Evolutionary conservation across 352 stramenopile genomes (phyloP).

Genomic region (Phytophthora aleatoria): DNA sequence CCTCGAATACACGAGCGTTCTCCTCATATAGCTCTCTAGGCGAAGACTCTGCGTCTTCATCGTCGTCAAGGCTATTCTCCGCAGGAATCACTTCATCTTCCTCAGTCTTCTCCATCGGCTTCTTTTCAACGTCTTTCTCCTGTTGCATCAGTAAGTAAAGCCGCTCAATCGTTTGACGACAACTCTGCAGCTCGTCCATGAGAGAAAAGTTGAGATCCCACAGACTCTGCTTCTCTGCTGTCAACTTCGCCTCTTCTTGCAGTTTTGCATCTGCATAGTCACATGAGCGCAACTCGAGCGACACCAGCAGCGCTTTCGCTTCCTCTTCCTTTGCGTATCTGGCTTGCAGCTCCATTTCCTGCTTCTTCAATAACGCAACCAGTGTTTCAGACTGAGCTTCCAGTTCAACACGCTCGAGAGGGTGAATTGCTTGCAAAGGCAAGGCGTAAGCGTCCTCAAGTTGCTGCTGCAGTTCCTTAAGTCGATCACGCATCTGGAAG

Average conservation of each 20-base stretch:
- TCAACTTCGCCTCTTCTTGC: conserved; percentile 59
- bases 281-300: conserved; percentile 51
- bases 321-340: conserved; percentile 43
- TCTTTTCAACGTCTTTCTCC: not conserved
- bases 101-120: not conserved
- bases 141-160: conserved; percentile 43
- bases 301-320: conserved; percentile 47
- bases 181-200: conserved; percentile 44
- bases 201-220: conserved; percentile 60
- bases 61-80: not conserved
- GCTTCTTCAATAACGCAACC: conserved; percentile 25
- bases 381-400: conserved; percentile 34
- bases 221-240: conserved; percentile 63
- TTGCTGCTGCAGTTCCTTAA: conserved; percentile 44
- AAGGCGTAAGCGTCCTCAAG: conserved; percentile 52
- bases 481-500: conserved; percentile 54
- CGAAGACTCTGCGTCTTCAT: conserved; percentile 10
- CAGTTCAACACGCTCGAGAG: conserved; percentile 52
- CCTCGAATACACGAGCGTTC: conserved; percentile 46
- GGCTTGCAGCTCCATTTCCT: conserved; percentile 26
- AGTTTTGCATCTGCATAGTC: conserved; percentile 53
- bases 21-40: conserved; percentile 42
- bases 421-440: conserved; percentile 57
- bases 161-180: conserved; percentile 47
- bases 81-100: not conserved